These are phyloP conservation scores for Myxozyma kluyveri DNA, from an alignment of 805 yeast genomes.

Conservation along the genomic window DNA sequence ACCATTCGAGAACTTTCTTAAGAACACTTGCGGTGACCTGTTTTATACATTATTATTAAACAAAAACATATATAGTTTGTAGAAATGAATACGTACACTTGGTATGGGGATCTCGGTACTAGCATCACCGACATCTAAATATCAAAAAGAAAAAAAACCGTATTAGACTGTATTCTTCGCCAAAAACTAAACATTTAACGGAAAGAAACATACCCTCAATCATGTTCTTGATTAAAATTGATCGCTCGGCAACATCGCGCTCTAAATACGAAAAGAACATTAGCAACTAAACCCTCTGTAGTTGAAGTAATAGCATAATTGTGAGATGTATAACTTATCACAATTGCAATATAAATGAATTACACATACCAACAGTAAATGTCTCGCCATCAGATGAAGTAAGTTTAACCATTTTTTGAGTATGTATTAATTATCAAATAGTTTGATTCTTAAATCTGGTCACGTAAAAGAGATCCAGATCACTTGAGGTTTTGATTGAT, in stretches of 20 bases:
- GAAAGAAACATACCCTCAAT: constrained; percentile 56
- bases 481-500: neutral
- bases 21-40: constrained; percentile 63
- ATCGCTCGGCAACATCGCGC: constrained; percentile 78
- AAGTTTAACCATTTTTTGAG: constrained; percentile 40
- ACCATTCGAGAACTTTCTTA: constrained; percentile 92
- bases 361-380: constrained; percentile 60
- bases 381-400: constrained; percentile 78
- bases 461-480: neutral
- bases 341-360: neutral
- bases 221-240: constrained; percentile 81
- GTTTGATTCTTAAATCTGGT: neutral
- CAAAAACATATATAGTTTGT: neutral
- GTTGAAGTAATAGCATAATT: neutral
- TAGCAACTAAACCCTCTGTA: neutral
- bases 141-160: neutral
- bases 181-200: neutral
- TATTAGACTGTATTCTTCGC: neutral
- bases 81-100: constrained; percentile 57
- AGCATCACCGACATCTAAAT: constrained; percentile 48
- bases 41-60: neutral
- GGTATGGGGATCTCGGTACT: constrained; percentile 82
- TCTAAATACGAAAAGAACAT: constrained; percentile 27
- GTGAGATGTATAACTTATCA: neutral
- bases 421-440: no score